Evolutionary conservation across 352 stramenopile genomes (phyloP).

Genomic region (Phytophthora pisi): DNA sequence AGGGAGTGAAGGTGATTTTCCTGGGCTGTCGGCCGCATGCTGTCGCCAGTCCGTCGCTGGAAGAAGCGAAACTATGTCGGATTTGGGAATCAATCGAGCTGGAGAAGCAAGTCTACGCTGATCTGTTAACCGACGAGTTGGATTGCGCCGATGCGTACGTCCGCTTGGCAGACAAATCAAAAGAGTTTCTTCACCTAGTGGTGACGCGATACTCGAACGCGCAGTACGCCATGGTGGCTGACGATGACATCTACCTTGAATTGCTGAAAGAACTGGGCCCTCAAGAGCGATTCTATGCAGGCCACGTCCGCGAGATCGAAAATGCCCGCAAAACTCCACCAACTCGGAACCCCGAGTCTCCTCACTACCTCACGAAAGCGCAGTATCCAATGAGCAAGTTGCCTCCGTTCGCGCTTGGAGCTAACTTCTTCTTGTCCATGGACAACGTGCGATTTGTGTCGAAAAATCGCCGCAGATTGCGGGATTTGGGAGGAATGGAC

Average conservation of each 20-base stretch:
- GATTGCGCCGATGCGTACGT: slow-evolving; percentile 40
- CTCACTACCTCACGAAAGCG: slow-evolving; percentile 31
- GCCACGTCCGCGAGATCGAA: slow-evolving; percentile 5
- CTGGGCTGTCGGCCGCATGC: slow-evolving; percentile 8
- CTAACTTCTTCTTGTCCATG: slow-evolving; percentile 50
- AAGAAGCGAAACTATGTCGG: background rate
- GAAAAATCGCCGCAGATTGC: slow-evolving; percentile 33
- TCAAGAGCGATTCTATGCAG: slow-evolving; percentile 18
- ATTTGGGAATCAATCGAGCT: slow-evolving; percentile 18
- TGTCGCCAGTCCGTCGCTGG: background rate
- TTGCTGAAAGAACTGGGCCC: slow-evolving; percentile 1
- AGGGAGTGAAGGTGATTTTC: slow-evolving; percentile 14
- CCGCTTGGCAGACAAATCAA: slow-evolving; percentile 36
- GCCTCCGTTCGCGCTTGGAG: slow-evolving; percentile 40
- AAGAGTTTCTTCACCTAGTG: slow-evolving; percentile 41
- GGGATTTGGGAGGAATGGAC: slow-evolving; percentile 44
- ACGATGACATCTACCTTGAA: slow-evolving; percentile 53
- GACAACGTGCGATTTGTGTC: slow-evolving; percentile 48
- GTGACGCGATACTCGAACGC: slow-evolving; percentile 29
- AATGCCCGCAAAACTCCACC: slow-evolving; percentile 14
- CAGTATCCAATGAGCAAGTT: slow-evolving; percentile 38
- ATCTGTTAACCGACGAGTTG: slow-evolving; percentile 44
- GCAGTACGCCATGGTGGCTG: slow-evolving; percentile 30
- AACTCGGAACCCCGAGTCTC: slow-evolving; percentile 16
- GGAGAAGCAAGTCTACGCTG: slow-evolving; percentile 35